phyloP scores from a whole-genome alignment of 2,329 filamentous ascomycete genomes.

The Myriangium duriaei region DNA sequence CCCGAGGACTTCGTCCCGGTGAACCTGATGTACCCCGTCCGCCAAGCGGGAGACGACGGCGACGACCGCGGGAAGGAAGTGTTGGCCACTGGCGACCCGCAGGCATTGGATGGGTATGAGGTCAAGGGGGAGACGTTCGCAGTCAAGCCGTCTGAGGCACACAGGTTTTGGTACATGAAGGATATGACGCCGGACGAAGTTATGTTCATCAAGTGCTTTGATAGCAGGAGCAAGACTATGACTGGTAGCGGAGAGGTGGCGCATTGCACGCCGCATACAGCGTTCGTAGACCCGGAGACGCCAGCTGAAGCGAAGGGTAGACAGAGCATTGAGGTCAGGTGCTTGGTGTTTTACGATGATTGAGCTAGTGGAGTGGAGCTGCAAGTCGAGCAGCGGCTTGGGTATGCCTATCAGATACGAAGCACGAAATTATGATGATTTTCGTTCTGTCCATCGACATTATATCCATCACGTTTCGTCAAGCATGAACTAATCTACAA shows the following conservation, averaged over 20 bases:
- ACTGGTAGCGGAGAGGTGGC: slow-evolving; percentile 25
- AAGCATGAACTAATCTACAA: too few relatives aligned
- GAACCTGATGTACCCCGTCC: slow-evolving; percentile 49
- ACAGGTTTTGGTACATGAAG: slow-evolving; percentile 54
- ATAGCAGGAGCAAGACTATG: slow-evolving; percentile 31
- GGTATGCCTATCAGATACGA: too few relatives aligned
- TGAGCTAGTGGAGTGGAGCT: neutral
- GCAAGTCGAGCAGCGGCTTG: too few relatives aligned
- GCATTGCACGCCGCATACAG: slow-evolving; percentile 52
- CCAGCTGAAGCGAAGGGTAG: slow-evolving; percentile 55
- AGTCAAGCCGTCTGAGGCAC: slow-evolving; percentile 44
- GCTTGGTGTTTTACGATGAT: slow-evolving; percentile 57
- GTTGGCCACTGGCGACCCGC: slow-evolving; percentile 33
- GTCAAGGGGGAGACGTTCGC: slow-evolving; percentile 50
- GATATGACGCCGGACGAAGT: slow-evolving; percentile 50
- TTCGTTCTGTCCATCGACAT: too few relatives aligned
- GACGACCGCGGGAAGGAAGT: slow-evolving; percentile 49
- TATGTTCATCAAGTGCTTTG: slow-evolving; percentile 41
- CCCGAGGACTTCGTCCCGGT: slow-evolving; percentile 48
- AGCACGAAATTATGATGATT: too few relatives aligned
- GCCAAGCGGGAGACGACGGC: slow-evolving; percentile 23
- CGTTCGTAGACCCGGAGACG: slow-evolving; percentile 66
- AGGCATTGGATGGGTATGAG: slow-evolving; percentile 49
- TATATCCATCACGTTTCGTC: too few relatives aligned
- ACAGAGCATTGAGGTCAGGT: slow-evolving; percentile 44